Evolutionary conservation across 2,329 filamentous ascomycete genomes (phyloP).

Genomic region (Alternaria infectoria): DNA sequence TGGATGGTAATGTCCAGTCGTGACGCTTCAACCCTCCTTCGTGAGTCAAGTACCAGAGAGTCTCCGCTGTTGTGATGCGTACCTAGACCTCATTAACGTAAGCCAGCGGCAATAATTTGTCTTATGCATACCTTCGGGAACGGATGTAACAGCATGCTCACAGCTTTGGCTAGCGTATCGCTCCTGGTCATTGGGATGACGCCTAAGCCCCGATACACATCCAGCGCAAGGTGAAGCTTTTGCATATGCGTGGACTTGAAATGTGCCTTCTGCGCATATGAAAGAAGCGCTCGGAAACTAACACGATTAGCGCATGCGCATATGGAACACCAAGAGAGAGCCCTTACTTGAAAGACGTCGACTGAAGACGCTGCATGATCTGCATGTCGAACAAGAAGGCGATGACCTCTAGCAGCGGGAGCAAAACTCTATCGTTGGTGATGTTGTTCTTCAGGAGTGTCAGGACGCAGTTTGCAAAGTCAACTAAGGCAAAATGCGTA

Average conservation of each 20-base stretch:
- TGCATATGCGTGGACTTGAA: slow-evolving; percentile 83
- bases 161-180: slow-evolving; percentile 71
- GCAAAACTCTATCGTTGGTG: slow-evolving; percentile 70
- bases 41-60: slow-evolving; percentile 46
- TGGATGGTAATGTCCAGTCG: slow-evolving; percentile 36
- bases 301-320: background rate
- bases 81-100: slow-evolving; percentile 23
- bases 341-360: slow-evolving; percentile 62
- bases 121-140: slow-evolving; percentile 70
- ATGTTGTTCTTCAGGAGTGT: slow-evolving; percentile 39
- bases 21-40: slow-evolving; percentile 42
- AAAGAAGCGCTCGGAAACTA: slow-evolving; percentile 67
- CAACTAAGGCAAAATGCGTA: slow-evolving; percentile 28
- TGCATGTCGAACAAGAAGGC: slow-evolving; percentile 69
- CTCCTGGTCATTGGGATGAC: slow-evolving; percentile 57
- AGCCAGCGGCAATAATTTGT: background rate
- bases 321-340: too few species aligned
- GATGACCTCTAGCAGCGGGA: slow-evolving; percentile 78
- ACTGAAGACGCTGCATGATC: slow-evolving; percentile 48
- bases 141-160: slow-evolving; percentile 77
- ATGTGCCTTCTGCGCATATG: slow-evolving; percentile 76
- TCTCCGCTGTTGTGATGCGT: slow-evolving; percentile 50
- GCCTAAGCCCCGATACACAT: slow-evolving; percentile 76
- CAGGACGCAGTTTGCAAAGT: slow-evolving; percentile 34
- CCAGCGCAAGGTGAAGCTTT: slow-evolving; percentile 80